Percentiles rank a stretch among this genome's conserved stretches.
Conservation (phyloP, 192 early-diverging fungal genomes). For the Podila clonocystis region DNA sequence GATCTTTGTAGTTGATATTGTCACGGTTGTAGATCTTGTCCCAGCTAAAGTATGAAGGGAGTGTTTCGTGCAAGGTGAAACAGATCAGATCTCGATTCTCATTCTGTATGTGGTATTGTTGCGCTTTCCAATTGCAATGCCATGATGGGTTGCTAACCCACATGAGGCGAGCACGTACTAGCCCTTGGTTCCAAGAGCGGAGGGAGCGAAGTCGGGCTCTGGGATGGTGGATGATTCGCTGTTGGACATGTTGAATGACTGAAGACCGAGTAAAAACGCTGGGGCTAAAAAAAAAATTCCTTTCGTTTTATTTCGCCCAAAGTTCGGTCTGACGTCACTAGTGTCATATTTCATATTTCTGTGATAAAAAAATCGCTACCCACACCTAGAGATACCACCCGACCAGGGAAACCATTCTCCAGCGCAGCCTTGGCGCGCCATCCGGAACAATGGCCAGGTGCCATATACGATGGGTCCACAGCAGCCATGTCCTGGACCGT, state of each 20-base stretch:
- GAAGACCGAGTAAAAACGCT: background rate
- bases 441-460: slow-evolving; percentile 53
- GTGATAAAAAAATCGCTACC: slow-evolving; percentile 44
- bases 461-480: slow-evolving; percentile 34
- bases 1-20: slow-evolving; percentile 79
- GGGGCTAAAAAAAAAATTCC: background rate
- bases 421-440: slow-evolving; percentile 47
- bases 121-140: background rate
- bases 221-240: slow-evolving; percentile 28
- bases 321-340: background rate
- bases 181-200: slow-evolving; percentile 67
- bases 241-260: background rate
- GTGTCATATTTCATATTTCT: background rate
- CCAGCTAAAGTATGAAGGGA: slow-evolving; percentile 64
- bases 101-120: too few species aligned
- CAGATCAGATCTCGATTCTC: background rate
- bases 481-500: slow-evolving; percentile 33
- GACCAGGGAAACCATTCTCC: slow-evolving; percentile 35
- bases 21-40: slow-evolving; percentile 86
- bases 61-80: too few species aligned
- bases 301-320: too few species aligned
- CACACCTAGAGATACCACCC: slow-evolving; percentile 29
- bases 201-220: slow-evolving; percentile 57
- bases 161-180: slow-evolving; percentile 55
- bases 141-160: background rate